Percentiles rank a stretch among this genome's conserved stretches.
These are phyloP conservation scores for Kluyveromyces lactis DNA, from an alignment of 805 yeast genomes.

Conservation along the genomic window DNA sequence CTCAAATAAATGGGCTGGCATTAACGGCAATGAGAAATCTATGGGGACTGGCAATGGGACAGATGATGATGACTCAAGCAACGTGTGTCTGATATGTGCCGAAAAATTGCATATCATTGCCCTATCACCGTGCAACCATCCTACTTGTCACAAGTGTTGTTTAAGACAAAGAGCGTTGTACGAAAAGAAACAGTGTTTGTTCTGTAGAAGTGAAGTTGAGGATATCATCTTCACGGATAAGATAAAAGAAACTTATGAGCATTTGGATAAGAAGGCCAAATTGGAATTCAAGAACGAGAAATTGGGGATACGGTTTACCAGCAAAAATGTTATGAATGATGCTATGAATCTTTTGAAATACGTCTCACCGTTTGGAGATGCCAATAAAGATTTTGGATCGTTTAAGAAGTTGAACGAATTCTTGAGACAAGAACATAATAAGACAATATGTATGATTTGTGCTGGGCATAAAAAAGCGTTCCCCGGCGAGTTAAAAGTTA, in stretches of 20 bases:
- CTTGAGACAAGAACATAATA: conserved; percentile 52
- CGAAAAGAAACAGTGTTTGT: conserved; percentile 64
- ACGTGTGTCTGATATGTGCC: conserved; percentile 78
- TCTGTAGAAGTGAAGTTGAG: conserved; percentile 70
- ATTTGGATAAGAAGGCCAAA: conserved; percentile 25
- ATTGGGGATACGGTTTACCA: conserved; percentile 53
- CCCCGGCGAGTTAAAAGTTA: conserved; percentile 58
- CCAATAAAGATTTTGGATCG: conserved; percentile 31
- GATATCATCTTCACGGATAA: conserved; percentile 51
- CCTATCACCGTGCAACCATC: conserved; percentile 75
- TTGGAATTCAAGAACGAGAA: conserved; percentile 34
- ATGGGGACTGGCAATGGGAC: conserved; percentile 6
- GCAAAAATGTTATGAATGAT: conserved; percentile 36
- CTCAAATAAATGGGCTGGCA: not conserved
- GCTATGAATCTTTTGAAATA: conserved; percentile 46
- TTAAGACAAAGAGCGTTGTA: conserved; percentile 78
- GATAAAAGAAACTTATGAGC: conserved; percentile 30
- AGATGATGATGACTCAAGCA: conserved; percentile 32
- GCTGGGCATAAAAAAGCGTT: conserved; percentile 70
- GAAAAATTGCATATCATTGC: conserved; percentile 57
- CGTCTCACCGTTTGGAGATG: conserved; percentile 46
- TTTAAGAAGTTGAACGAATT: conserved; percentile 62
- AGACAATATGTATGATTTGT: conserved; percentile 67
- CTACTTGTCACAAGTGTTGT: conserved; percentile 73
- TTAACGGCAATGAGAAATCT: too few species aligned